A percentile compares a stretch with the other conserved stretches of the same genome.
These are phyloP conservation scores for Pythium sp. DNA, from an alignment of 352 stramenopile species.

Conservation along the genomic window DNA sequence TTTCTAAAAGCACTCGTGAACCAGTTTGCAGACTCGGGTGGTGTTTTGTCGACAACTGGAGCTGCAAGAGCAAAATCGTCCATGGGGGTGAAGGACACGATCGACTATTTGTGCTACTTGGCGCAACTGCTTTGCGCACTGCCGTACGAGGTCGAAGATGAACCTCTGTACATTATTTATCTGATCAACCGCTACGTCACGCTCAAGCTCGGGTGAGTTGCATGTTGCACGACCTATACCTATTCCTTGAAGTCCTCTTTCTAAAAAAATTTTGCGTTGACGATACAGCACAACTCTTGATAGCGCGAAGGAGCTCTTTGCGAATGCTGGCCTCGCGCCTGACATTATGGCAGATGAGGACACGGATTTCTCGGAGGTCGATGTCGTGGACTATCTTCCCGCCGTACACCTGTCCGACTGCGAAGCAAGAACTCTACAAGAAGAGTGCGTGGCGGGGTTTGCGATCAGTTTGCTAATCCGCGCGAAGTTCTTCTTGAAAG, in stretches of 20 bases:
- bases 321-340: constrained; percentile 27
- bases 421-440: constrained; percentile 17
- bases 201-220: constrained; percentile 72
- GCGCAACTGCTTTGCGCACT: constrained; percentile 63
- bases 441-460: constrained; percentile 37
- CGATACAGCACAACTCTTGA: constrained; percentile 49
- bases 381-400: constrained; percentile 32
- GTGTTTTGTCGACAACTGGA: constrained; percentile 26
- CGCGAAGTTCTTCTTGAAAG: constrained; percentile 75
- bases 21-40: constrained; percentile 63
- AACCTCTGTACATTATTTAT: constrained; percentile 87
- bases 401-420: constrained; percentile 15
- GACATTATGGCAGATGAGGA: constrained; percentile 48
- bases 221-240: neutral
- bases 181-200: constrained; percentile 79
- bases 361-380: constrained; percentile 38
- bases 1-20: constrained; percentile 71
- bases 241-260: neutral
- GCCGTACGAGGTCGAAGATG: constrained; percentile 79
- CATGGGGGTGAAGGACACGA: constrained; percentile 13
- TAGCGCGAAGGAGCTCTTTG: constrained; percentile 51
- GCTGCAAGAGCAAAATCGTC: constrained; percentile 1
- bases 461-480: constrained; percentile 65
- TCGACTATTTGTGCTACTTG: constrained; percentile 81
- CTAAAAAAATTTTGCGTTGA: neutral